phyloP scores from a whole-genome alignment of 495 filamentous ascomycete genomes.

The Aspergillus nidulans region DNA sequence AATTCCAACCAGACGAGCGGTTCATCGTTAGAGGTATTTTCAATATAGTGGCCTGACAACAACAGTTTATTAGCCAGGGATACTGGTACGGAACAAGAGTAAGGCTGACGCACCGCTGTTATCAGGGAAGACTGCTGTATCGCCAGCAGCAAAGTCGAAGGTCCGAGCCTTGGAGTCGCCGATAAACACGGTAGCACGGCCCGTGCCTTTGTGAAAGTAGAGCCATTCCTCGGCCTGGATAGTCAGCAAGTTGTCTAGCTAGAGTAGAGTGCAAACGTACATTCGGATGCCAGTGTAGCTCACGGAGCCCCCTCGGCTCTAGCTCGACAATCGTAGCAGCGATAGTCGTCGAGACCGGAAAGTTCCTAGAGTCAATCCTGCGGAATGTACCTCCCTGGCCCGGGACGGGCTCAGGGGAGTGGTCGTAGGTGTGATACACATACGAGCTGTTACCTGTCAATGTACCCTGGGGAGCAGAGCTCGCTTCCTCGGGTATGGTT shows the following conservation, averaged over 20 bases:
- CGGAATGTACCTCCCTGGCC: conserved; percentile 55
- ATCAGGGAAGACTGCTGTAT: conserved; percentile 63
- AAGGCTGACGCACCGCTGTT: conserved; percentile 45
- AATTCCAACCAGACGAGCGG: conserved; percentile 63
- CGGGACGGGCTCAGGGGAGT: conserved; percentile 48
- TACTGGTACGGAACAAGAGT: neutral
- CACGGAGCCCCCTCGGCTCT: conserved; percentile 55
- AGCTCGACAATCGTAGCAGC: conserved; percentile 58
- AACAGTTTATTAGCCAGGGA: neutral
- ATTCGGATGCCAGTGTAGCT: conserved; percentile 68
- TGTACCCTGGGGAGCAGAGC: conserved; percentile 43
- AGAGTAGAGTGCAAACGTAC: conserved; percentile 27
- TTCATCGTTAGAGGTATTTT: conserved; percentile 58
- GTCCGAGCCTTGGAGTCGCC: conserved; percentile 54
- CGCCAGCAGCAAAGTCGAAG: conserved; percentile 60
- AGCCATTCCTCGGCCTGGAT: conserved; percentile 59
- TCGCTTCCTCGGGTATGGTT: conserved; percentile 44
- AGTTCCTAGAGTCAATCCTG: conserved; percentile 59
- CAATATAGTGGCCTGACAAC: conserved; percentile 57
- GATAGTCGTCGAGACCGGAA: conserved; percentile 56
- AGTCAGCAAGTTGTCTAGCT: neutral
- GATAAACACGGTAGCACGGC: conserved; percentile 58
- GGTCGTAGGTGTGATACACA: conserved; percentile 50
- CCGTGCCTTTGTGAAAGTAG: conserved; percentile 58
- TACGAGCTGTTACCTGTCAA: conserved; percentile 53